These are phyloP conservation scores for Scutellaria baicalensis DNA, from an alignment of 257 asterid species.

Conservation along the genomic window DNA sequence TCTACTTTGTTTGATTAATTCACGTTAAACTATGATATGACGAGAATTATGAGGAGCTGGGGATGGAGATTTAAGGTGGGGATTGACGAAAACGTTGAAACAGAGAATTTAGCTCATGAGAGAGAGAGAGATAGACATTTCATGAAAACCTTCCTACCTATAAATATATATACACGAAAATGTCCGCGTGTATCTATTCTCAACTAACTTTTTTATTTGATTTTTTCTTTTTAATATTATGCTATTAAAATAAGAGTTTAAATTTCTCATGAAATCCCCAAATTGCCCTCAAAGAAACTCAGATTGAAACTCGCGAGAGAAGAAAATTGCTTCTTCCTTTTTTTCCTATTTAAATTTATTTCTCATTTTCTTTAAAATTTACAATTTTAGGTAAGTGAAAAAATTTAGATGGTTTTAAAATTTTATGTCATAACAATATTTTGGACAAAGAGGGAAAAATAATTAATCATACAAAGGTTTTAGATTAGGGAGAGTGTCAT, in stretches of 20 bases:
- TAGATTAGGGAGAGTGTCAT: not conserved
- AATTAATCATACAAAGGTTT: not conserved
- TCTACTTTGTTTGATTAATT: not conserved
- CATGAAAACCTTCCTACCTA: constrained; percentile 10
- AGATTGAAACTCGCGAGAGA: not conserved
- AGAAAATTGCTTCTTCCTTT: not conserved
- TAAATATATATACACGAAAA: not conserved
- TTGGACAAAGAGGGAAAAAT: no score
- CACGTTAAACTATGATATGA: not conserved
- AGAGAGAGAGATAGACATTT: constrained; percentile 1
- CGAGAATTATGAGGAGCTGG: not conserved
- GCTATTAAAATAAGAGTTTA: not conserved
- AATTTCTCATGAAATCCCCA: not conserved
- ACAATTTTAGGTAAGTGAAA: no score
- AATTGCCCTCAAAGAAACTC: constrained; percentile 7
- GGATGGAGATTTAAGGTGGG: constrained; percentile 17
- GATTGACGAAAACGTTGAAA: constrained; percentile 27
- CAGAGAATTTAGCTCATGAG: constrained; percentile 11
- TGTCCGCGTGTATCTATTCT: no score
- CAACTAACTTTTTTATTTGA: not conserved
- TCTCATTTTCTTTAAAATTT: no score
- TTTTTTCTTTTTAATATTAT: not conserved
- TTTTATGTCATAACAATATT: no score
- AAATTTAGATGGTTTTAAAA: no score
- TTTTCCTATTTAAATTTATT: no score